phyloP scores from a whole-genome alignment of 805 yeast genomes.

The Yarrowia keelungensis region DNA sequence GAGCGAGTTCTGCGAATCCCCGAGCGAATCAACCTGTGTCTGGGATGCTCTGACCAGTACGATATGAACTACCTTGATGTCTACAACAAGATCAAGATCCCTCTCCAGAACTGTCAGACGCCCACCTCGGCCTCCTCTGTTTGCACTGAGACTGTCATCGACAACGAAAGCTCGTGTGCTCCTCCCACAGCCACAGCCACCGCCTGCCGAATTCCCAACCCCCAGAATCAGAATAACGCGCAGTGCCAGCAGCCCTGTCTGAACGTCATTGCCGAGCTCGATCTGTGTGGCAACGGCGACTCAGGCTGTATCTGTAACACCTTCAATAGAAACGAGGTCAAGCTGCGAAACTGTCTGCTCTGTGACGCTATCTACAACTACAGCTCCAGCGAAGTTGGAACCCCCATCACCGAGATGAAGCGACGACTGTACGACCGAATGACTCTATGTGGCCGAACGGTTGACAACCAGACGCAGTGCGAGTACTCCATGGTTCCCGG shows the following conservation, averaged over 20 bases:
- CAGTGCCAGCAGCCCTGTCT: conserved; percentile 1
- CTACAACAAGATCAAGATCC: background rate
- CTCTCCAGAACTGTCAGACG: background rate
- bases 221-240: background rate
- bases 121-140: background rate
- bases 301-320: background rate
- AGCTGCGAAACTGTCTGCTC: background rate
- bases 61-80: background rate
- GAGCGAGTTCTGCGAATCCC: background rate
- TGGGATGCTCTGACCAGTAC: background rate
- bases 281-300: background rate
- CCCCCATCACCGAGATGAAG: conserved; percentile 5
- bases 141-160: background rate
- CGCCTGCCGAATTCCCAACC: conserved; percentile 4
- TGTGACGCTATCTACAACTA: conserved; percentile 6
- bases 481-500: conserved; percentile 5
- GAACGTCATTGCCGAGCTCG: conserved; percentile 3
- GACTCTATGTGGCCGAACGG: background rate
- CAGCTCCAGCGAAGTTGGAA: background rate
- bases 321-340: background rate
- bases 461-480: background rate
- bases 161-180: conserved; percentile 17
- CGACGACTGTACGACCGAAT: conserved; percentile 11
- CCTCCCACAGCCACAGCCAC: background rate
- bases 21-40: conserved; percentile 18